Percentiles rank a stretch among this genome's conserved stretches.
These are phyloP conservation scores for Sarocladium strictum DNA, from an alignment of 2,329 filamentous ascomycete genomes.

Conservation along the genomic window DNA sequence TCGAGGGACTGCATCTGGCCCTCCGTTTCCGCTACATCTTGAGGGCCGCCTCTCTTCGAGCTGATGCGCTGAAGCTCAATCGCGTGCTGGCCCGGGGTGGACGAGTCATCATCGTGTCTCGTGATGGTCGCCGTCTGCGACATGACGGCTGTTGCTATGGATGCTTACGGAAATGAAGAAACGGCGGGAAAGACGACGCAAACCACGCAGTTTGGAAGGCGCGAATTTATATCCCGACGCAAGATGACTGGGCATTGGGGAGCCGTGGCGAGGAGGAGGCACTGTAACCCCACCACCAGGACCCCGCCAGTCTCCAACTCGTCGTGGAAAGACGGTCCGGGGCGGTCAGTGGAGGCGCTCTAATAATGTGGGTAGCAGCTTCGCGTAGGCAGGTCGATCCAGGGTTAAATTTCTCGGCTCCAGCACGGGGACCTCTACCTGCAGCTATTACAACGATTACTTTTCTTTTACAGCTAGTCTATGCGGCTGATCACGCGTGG, in stretches of 20 bases:
- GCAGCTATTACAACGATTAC: too few species aligned
- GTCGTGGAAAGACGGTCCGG: conserved; percentile 1
- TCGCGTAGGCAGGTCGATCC: too few species aligned
- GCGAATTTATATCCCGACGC: not conserved
- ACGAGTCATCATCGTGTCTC: not conserved
- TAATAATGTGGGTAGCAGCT: not conserved
- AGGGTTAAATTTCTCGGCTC: too few species aligned
- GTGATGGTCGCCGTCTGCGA: conserved; percentile 11
- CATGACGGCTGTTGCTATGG: too few species aligned
- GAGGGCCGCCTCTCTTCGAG: conserved; percentile 4
- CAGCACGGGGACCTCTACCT: too few species aligned
- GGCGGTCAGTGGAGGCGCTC: not conserved
- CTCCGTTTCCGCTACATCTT: not conserved
- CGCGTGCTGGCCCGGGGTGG: not conserved
- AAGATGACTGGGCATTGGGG: not conserved
- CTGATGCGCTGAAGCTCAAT: conserved; percentile 13
- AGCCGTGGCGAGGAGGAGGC: not conserved
- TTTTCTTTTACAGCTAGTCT: too few species aligned
- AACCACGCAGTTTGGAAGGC: too few species aligned
- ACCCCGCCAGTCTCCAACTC: not conserved
- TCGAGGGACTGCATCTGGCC: not conserved
- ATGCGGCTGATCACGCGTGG: not conserved
- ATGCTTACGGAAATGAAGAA: too few species aligned
- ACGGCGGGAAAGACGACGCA: too few species aligned
- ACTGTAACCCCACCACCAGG: not conserved